A percentile compares a stretch with the other conserved stretches of the same genome.
phyloP scores from a whole-genome alignment of 2,329 filamentous ascomycete species.

The Rutstroemia sp. region DNA sequence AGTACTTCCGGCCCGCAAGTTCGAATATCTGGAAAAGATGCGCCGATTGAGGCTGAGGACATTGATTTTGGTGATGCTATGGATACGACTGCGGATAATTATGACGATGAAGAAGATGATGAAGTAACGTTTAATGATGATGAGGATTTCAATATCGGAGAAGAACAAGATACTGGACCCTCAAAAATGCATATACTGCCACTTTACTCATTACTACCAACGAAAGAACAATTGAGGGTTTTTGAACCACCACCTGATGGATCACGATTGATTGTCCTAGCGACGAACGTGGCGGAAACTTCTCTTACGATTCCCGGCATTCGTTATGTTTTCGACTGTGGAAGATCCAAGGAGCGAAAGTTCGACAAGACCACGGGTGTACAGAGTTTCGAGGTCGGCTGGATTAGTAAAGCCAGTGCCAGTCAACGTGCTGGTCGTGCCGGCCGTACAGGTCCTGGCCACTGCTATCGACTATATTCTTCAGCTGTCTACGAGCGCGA shows the following conservation, averaged over 20 bases:
- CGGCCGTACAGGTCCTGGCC: conserved; percentile 88
- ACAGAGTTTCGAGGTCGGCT: conserved; percentile 89
- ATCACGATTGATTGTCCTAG: conserved; percentile 77
- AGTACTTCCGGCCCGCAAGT: conserved; percentile 57
- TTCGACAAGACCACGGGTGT: conserved; percentile 86
- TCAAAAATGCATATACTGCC: conserved; percentile 83
- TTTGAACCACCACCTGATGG: conserved; percentile 81
- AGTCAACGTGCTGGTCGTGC: conserved; percentile 88
- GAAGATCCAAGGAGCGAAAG: conserved; percentile 82
- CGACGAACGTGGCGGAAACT: conserved; percentile 95
- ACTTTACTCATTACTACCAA: conserved; percentile 86
- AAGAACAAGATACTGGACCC: conserved; percentile 58
- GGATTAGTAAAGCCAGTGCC: conserved; percentile 96
- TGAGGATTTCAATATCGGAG: conserved; percentile 49
- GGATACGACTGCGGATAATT: conserved; percentile 45
- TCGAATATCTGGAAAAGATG: conserved; percentile 67
- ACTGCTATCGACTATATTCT: conserved; percentile 92
- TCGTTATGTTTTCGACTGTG: conserved; percentile 92
- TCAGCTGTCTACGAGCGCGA: conserved; percentile 89
- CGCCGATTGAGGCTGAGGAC: conserved; percentile 77
- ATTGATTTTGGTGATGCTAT: conserved; percentile 69
- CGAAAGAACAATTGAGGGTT: conserved; percentile 81
- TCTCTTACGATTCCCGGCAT: conserved; percentile 94
- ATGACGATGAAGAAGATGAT: conserved; percentile 50
- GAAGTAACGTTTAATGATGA: conserved; percentile 49